phyloP scores from a whole-genome alignment of 768 basidiomycete species.

The Russula griseocarnosa region DNA sequence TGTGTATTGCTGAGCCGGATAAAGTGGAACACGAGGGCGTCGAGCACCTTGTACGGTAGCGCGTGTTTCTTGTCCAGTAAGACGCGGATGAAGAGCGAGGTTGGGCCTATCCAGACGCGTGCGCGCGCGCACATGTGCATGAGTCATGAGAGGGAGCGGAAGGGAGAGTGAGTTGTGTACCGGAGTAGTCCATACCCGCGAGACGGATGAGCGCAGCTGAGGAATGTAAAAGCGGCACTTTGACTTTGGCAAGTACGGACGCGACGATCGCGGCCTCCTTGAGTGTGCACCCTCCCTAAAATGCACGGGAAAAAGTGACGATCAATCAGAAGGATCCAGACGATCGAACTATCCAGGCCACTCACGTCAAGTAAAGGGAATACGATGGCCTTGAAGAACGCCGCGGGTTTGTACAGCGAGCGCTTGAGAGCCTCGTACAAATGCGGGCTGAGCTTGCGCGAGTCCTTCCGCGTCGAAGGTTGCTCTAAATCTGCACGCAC shows the following conservation, averaged over 20 bases:
- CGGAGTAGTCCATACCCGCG: conserved; percentile 94
- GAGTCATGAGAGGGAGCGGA: too few species aligned
- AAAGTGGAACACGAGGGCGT: conserved; percentile 97
- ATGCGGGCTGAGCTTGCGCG: conserved; percentile 89
- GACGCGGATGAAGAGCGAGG: conserved; percentile 95
- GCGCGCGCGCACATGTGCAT: background rate
- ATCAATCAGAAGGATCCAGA: background rate
- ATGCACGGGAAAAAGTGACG: background rate
- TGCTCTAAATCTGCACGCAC: conserved; percentile 81
- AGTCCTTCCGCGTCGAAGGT: conserved; percentile 36
- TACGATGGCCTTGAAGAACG: conserved; percentile 97
- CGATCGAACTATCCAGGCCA: background rate
- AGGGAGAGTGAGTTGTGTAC: conserved; percentile 37
- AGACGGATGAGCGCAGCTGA: conserved; percentile 91
- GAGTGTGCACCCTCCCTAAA: conserved; percentile 76
- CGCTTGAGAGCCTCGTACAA: conserved; percentile 92
- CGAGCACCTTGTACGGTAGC: conserved; percentile 95
- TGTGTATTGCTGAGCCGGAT: conserved; percentile 92
- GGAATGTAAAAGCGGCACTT: conserved; percentile 93
- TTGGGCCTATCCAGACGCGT: conserved; percentile 54
- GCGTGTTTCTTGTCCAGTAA: conserved; percentile 97
- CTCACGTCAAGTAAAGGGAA: conserved; percentile 92
- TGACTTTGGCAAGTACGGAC: conserved; percentile 84
- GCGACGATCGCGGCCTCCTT: conserved; percentile 95
- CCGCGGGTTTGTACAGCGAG: conserved; percentile 91